Percentiles rank a stretch among this genome's conserved stretches.
Conservation (phyloP, 2,329 filamentous ascomycete species). For the Aspergillus nomiae region DNA sequence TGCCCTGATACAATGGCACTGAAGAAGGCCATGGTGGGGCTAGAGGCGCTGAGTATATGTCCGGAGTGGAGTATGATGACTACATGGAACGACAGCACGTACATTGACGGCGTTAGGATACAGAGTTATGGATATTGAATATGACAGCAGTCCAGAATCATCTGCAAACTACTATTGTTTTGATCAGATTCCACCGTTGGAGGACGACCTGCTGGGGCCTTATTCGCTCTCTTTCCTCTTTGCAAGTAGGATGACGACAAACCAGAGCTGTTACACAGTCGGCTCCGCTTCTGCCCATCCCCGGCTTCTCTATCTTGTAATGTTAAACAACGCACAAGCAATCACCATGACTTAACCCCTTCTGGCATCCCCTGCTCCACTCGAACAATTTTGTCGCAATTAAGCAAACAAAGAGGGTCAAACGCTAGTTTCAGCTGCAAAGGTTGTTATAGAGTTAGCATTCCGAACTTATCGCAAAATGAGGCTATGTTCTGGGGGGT, state of each 20-base stretch:
- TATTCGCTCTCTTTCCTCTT: not conserved
- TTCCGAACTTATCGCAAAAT: not conserved
- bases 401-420: slow-evolving; percentile 66
- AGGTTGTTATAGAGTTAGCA: slow-evolving; percentile 20
- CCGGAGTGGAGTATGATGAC: slow-evolving; percentile 19
- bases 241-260: not conserved
- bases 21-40: slow-evolving; percentile 19
- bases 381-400: slow-evolving; percentile 68
- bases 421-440: slow-evolving; percentile 63
- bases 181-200: not conserved
- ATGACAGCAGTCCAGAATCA: slow-evolving; percentile 19
- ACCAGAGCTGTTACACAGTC: not conserved
- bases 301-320: not conserved
- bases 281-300: not conserved
- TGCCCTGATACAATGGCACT: slow-evolving; percentile 21
- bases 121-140: slow-evolving; percentile 25
- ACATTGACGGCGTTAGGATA: slow-evolving; percentile 23
- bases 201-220: not conserved
- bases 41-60: slow-evolving; percentile 11
- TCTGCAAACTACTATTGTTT: not conserved
- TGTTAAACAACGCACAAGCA: not conserved
- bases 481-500: not conserved
- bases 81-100: slow-evolving; percentile 25
- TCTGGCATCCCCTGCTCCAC: slow-evolving; percentile 52
- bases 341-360: slow-evolving; percentile 52